Conservation (phyloP, 805 yeast species). For the Barnettozyma sucrosica region DNA sequence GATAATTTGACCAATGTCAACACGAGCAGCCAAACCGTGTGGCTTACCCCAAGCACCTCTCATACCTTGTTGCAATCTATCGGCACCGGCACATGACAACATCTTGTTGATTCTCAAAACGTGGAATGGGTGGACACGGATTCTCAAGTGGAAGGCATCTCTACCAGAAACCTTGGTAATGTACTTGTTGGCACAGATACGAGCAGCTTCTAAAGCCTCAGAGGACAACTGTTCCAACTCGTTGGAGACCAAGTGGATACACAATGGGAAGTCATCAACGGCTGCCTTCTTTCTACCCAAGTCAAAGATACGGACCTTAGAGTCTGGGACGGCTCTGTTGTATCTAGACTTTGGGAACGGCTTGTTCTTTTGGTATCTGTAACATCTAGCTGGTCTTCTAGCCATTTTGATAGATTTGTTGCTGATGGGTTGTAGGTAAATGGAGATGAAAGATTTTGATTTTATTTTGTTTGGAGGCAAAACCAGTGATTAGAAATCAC, state of each 20-base stretch:
- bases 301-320: constrained; percentile 98
- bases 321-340: constrained; percentile 99
- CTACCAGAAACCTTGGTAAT: constrained; percentile 97
- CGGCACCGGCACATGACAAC: constrained; percentile 99
- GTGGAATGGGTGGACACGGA: constrained; percentile 99
- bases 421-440: not conserved
- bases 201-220: constrained; percentile 99
- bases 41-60: constrained; percentile 99
- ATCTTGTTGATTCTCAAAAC: constrained; percentile 99
- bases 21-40: constrained; percentile 99
- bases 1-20: constrained; percentile 96
- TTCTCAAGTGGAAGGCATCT: constrained; percentile 99
- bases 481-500: constrained; percentile 8
- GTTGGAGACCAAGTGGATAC: constrained; percentile 98
- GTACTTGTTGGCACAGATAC: constrained; percentile 99
- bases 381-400: constrained; percentile 99
- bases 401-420: constrained; percentile 71
- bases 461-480: constrained; percentile 1
- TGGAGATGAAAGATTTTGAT: constrained; percentile 2
- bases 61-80: constrained; percentile 99
- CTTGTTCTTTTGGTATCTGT: constrained; percentile 99
- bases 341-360: constrained; percentile 99
- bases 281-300: constrained; percentile 99
- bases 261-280: constrained; percentile 96
- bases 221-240: constrained; percentile 99